Evolutionary conservation across 2,329 filamentous ascomycete species (phyloP), one percentile per base, ranked within the genome.

Genomic region (Cladosporium sp.): DNA sequence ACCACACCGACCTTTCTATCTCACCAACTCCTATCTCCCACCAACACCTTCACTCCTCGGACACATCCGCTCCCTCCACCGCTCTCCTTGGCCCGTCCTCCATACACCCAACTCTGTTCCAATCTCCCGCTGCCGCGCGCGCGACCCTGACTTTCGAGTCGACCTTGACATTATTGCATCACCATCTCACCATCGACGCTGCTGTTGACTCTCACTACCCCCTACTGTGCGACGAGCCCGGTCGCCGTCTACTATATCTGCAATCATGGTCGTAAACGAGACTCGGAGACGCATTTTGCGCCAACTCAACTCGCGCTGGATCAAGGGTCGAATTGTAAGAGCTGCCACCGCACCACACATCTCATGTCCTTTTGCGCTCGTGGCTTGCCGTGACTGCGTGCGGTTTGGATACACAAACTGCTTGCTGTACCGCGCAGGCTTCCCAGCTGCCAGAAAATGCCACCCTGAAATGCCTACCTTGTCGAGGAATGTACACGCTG

Each of bases 221-320:
- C 27, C 29, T 30, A 33, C 36, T 36, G 36, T 36, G 36, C 35
- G 19, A 48, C 35, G 27, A 30, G 36, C 36, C n/a, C 45, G 20
- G 33, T 16, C 22, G 33, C 11, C 35, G 32, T 18, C 19, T 35
- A 40, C 18, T 48, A 7, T 27, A 22, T 12, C 18, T 27, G 41
- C 65, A 66, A 54, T 73, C 77, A 65, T 65, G 63, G 57, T 56
- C 55, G 53, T 66, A 48, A 64, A 62, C 78, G 83, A 62, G 33
- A 62, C 61, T 18, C 43, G 60, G 41, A 61, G 55, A 46, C 80
- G 83, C 59, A 69, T 87, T 62, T 68, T 81, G 62, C 79, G 84
- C 65, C 72, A 80, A 61, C 74, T 86, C 62, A 88, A 86, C 64
- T 82, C 75, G 67, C 83, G 84, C 68, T 89, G 82, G 69, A 82